Conservation (phyloP, 2,329 filamentous ascomycete genomes). For the Pseudogymnoascus sp. region DNA sequence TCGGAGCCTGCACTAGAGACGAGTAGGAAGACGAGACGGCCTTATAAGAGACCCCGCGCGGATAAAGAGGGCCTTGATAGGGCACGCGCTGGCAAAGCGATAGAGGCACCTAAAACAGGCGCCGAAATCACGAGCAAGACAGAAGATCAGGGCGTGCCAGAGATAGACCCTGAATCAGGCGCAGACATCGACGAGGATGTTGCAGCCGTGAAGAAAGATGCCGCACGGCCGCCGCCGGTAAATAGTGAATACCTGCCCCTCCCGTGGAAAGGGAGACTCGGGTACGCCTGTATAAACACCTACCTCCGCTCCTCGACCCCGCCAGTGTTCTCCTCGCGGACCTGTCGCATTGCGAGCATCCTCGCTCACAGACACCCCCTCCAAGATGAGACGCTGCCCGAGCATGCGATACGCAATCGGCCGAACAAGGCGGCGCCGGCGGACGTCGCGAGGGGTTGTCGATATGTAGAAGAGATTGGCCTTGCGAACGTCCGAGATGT, state of each 20-base stretch:
- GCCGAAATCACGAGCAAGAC: conserved; percentile 38
- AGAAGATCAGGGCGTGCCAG: conserved; percentile 49
- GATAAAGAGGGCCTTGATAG: not conserved
- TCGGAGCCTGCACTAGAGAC: not conserved
- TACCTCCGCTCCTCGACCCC: conserved; percentile 76
- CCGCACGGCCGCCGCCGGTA: conserved; percentile 54
- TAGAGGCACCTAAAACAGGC: not conserved
- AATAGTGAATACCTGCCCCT: conserved; percentile 77
- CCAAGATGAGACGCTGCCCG: conserved; percentile 62
- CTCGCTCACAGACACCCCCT: conserved; percentile 81
- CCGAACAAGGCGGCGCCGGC: conserved; percentile 66
- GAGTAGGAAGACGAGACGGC: not conserved
- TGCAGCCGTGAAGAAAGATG: conserved; percentile 23
- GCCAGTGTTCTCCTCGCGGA: conserved; percentile 82
- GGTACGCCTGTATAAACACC: conserved; percentile 90
- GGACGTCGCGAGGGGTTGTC: conserved; percentile 56
- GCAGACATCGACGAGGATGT: conserved; percentile 19
- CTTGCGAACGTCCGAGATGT: conserved; percentile 78
- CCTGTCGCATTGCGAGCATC: conserved; percentile 84
- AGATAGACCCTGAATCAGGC: conserved; percentile 31
- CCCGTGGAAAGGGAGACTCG: conserved; percentile 82
- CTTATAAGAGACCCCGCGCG: not conserved
- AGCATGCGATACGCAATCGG: conserved; percentile 77
- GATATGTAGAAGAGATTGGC: conserved; percentile 68
- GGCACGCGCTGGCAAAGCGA: not conserved